Evolutionary conservation across 352 stramenopile genomes (phyloP).

Genomic region (Peronospora destructor): DNA sequence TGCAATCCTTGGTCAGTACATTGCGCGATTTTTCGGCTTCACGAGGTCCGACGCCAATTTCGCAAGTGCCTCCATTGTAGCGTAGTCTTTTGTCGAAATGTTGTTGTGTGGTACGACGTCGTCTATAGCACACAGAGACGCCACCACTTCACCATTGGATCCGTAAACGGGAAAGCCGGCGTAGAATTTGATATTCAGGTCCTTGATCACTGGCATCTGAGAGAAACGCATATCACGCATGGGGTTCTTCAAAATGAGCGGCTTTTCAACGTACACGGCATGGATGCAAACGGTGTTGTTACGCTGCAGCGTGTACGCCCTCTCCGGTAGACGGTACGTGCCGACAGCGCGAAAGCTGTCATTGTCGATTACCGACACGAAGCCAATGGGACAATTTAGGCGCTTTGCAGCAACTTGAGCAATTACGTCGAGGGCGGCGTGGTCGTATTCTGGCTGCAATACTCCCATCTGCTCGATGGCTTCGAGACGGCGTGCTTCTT

Average conservation of each 20-base stretch:
- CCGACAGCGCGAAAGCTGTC: slow-evolving; percentile 48
- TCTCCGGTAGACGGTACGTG: slow-evolving; percentile 32
- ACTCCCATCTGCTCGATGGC: slow-evolving; percentile 40
- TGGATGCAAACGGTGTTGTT: slow-evolving; percentile 53
- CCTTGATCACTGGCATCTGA: slow-evolving; percentile 44
- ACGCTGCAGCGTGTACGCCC: slow-evolving; percentile 25
- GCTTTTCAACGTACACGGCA: slow-evolving; percentile 52
- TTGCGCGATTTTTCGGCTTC: slow-evolving; percentile 9
- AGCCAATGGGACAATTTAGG: slow-evolving; percentile 51
- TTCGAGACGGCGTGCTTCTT: slow-evolving; percentile 39
- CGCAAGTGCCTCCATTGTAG: slow-evolving; percentile 59
- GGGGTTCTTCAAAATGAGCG: slow-evolving; percentile 58
- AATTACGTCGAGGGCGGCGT: slow-evolving; percentile 44
- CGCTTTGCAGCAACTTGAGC: slow-evolving; percentile 54
- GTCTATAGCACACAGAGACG: slow-evolving; percentile 37
- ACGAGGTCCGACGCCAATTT: slow-evolving; percentile 47
- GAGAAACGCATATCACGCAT: slow-evolving; percentile 61
- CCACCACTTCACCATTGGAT: slow-evolving; percentile 44
- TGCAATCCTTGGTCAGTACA: not conserved
- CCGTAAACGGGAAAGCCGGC: slow-evolving; percentile 50
- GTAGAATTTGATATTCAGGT: slow-evolving; percentile 63
- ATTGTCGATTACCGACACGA: slow-evolving; percentile 52
- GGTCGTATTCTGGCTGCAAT: slow-evolving; percentile 39
- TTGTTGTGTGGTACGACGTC: slow-evolving; percentile 34
- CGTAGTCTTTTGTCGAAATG: slow-evolving; percentile 66